These are phyloP conservation scores for Rubroboletus satanas DNA, from an alignment of 768 basidiomycete genomes.

Conservation along the genomic window DNA sequence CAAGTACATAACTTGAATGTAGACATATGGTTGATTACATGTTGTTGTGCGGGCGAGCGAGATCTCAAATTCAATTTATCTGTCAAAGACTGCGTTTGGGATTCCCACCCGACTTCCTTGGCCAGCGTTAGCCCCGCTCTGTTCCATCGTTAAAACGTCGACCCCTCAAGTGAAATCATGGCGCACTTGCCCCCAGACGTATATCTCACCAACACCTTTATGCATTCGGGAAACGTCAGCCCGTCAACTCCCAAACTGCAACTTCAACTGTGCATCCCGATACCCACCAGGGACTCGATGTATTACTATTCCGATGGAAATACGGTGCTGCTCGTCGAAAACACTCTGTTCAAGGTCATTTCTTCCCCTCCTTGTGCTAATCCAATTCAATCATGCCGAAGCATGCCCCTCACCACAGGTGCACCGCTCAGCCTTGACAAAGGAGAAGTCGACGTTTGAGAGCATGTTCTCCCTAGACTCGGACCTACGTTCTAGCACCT, in stretches of 20 bases:
- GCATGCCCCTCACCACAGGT: constrained; percentile 26
- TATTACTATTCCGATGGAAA: constrained; percentile 41
- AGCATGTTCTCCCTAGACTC: constrained; percentile 44
- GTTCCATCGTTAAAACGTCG: constrained; percentile 13
- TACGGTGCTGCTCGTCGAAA: constrained; percentile 42
- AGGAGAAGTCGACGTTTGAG: constrained; percentile 45
- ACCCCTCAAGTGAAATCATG: constrained; percentile 17
- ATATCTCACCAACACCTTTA: constrained; percentile 31
- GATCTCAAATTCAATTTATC: constrained; percentile 19
- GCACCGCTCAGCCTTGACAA: constrained; percentile 39
- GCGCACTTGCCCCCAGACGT: constrained; percentile 31
- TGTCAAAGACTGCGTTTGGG: neutral
- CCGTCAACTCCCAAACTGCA: constrained; percentile 34
- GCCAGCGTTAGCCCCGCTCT: constrained; percentile 2
- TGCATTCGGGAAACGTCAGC: constrained; percentile 31
- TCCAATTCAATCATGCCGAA: constrained; percentile 21
- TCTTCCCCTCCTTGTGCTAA: constrained; percentile 3
- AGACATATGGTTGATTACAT: neutral
- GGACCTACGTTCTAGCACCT: constrained; percentile 28
- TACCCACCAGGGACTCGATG: constrained; percentile 35
- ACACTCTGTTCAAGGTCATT: constrained; percentile 48
- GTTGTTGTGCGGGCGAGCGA: neutral
- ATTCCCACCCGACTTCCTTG: constrained; percentile 17
- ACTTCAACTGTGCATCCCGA: constrained; percentile 31
- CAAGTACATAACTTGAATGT: constrained; percentile 12